Base-by-base conservation (phyloP, 2,329 filamentous ascomycete species). In the Akanthomyces muscarius region DNA sequence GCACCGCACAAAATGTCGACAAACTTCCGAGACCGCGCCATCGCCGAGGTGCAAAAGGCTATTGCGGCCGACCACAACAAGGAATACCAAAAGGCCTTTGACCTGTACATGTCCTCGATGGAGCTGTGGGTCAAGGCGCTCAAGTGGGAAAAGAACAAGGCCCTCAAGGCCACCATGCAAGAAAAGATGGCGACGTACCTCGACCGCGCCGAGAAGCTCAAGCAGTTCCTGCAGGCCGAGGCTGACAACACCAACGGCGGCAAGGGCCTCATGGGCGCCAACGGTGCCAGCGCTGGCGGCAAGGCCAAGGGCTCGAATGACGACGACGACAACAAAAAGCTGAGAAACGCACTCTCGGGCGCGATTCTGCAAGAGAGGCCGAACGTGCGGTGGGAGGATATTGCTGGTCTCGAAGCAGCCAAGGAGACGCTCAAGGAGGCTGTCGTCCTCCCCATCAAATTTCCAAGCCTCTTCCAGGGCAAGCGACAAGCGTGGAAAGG, bases 111-210 rank as follows among this genome's bases (percentile, higher is more conserved):
- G 81, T 89, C 92, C 69, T 89, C 94, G 58, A 90, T 99, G 70
- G 94, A 99, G 79, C 87, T 98, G 64, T 99, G 98, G 83, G 97
- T 99, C 90, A 90, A 98, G 65, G 95, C 95, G 41, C 84, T 99
- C 65, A 99, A 99, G 83, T 99, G 94, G 94, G 95, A 99, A 81
- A 99, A 98, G 85, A 98, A 97, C 80, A 88, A 90, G 67, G 94
- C 93, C 71, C 93, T 92, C 67, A 98, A 98, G 82, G 92, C 96
- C 74, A 96, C 97, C 86, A 97, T 99, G 76, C 89, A 95, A 69
- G 87, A 90, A 70, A 98, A 98, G 81, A 92, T 93, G 23, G 90
- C 84, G 70, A 94, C 97, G 75, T 99, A 99, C 82, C 97, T 99
- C 89, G 94, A 97, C 78, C 91, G 95, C 66, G 95, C 95, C 67